Percentiles rank a stretch among this genome's conserved stretches.
Conservation (phyloP, 1,139 yeast genomes). For the Diutina rugosa region DNA sequence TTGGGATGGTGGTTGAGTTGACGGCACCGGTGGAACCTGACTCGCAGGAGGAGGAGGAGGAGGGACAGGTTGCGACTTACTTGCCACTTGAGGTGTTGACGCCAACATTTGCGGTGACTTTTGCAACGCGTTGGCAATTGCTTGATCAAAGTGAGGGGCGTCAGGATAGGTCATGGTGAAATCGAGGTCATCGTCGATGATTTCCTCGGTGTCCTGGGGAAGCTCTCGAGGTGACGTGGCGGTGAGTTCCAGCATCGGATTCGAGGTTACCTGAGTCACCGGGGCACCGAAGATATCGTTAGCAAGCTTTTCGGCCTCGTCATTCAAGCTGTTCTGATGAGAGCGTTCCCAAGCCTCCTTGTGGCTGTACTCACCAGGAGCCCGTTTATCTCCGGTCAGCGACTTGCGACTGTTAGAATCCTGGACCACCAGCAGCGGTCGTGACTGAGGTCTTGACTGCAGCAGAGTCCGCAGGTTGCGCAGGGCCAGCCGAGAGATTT, state of each 20-base stretch:
- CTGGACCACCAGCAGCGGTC: not conserved
- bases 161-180: not conserved
- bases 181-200: not conserved
- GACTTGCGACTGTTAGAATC: not conserved
- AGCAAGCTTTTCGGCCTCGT: slow-evolving; percentile 21
- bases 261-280: not conserved
- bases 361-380: slow-evolving; percentile 11
- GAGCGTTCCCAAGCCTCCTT: slow-evolving; percentile 28
- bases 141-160: not conserved
- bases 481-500: not conserved
- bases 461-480: slow-evolving; percentile 6
- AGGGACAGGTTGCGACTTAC: not conserved
- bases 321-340: slow-evolving; percentile 8
- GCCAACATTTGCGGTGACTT: not conserved
- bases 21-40: not conserved
- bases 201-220: not conserved
- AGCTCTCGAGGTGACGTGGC: not conserved
- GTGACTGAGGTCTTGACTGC: not conserved
- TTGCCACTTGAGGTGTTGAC: not conserved
- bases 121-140: not conserved
- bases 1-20: not conserved
- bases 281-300: slow-evolving; percentile 24
- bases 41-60: not conserved
- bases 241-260: not conserved
- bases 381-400: not conserved